Percentiles rank a stretch among this genome's conserved stretches.
Evolutionary conservation across 768 basidiomycete genomes (phyloP).

Genomic region (Ephemerocybe angulata): DNA sequence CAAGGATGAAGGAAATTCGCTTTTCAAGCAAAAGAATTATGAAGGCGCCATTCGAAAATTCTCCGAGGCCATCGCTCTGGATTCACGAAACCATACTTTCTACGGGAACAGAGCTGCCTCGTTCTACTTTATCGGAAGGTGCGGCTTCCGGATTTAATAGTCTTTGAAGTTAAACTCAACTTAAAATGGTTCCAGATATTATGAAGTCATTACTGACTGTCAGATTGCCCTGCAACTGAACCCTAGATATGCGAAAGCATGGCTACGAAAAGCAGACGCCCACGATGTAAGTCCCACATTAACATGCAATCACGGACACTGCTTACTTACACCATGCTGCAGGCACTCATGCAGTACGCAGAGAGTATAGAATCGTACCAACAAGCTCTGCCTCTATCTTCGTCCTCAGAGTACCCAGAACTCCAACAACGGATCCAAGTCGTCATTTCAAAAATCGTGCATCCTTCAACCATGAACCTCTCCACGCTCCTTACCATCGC

Average conservation of each 20-base stretch:
- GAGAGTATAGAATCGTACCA: constrained; percentile 22
- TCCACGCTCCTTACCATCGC: constrained; percentile 16
- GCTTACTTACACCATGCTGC: not conserved
- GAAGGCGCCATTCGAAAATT: constrained; percentile 27
- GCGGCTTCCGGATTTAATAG: not conserved
- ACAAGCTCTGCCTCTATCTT: constrained; percentile 5
- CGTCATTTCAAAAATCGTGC: constrained; percentile 15
- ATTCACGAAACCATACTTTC: constrained; percentile 31
- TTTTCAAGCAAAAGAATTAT: constrained; percentile 29
- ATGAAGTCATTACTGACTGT: constrained; percentile 6
- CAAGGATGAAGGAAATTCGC: constrained; percentile 34
- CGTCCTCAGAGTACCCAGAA: constrained; percentile 3
- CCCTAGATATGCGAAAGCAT: constrained; percentile 14
- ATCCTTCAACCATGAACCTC: constrained; percentile 14
- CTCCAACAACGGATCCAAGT: constrained; percentile 9
- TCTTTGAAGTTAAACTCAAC: not conserved
- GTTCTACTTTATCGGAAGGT: constrained; percentile 24
- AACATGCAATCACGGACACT: not conserved
- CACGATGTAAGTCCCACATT: constrained; percentile 10
- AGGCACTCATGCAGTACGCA: constrained; percentile 16
- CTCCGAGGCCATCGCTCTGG: constrained; percentile 28
- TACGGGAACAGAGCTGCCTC: constrained; percentile 38
- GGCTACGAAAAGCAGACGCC: constrained; percentile 14
- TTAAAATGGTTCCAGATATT: not conserved
- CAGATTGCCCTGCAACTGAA: constrained; percentile 10